A percentile compares a stretch with the other conserved stretches of the same genome.
Conservation (phyloP, 2,329 filamentous ascomycete species). For the Mariannaea sp. region DNA sequence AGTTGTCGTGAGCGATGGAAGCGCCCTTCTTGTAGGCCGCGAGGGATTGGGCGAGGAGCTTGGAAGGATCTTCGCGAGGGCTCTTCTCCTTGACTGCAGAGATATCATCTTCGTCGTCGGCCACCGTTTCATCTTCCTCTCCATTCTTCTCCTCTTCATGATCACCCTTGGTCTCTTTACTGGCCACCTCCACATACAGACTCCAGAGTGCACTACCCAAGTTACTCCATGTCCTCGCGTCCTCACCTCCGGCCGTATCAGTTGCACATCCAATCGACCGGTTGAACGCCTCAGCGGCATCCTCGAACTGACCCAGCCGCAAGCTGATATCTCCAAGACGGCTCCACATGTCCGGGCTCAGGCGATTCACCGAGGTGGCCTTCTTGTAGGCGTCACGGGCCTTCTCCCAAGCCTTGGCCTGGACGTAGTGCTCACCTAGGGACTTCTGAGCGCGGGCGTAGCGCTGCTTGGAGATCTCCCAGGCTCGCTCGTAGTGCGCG, state of each 20-base stretch:
- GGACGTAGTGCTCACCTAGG: constrained; percentile 77
- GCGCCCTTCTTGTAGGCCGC: constrained; percentile 87
- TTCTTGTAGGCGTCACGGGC: constrained; percentile 79
- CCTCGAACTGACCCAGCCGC: constrained; percentile 74
- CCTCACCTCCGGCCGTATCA: constrained; percentile 74
- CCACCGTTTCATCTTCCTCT: constrained; percentile 25
- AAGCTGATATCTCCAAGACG: constrained; percentile 87
- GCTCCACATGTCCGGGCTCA: constrained; percentile 87
- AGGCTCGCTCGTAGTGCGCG: constrained; percentile 80
- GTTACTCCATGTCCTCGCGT: constrained; percentile 95
- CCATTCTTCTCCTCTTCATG: constrained; percentile 23
- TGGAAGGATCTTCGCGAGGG: constrained; percentile 55
- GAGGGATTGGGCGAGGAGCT: constrained; percentile 74
- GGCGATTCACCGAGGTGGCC: constrained; percentile 76
- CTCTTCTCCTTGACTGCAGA: constrained; percentile 31
- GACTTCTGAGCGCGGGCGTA: constrained; percentile 89
- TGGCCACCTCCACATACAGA: constrained; percentile 61
- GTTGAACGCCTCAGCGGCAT: constrained; percentile 82
- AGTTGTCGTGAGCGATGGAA: constrained; percentile 80
- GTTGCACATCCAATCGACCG: constrained; percentile 71
- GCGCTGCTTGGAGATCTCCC: constrained; percentile 79
- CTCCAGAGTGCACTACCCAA: constrained; percentile 82
- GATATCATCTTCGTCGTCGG: constrained; percentile 36
- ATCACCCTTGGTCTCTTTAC: constrained; percentile 42
- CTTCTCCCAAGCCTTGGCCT: constrained; percentile 65